A percentile compares a stretch with the other conserved stretches of the same genome.
phyloP scores from a whole-genome alignment of 2,329 filamentous ascomycete genomes.

The Exserohilum rostratum region DNA sequence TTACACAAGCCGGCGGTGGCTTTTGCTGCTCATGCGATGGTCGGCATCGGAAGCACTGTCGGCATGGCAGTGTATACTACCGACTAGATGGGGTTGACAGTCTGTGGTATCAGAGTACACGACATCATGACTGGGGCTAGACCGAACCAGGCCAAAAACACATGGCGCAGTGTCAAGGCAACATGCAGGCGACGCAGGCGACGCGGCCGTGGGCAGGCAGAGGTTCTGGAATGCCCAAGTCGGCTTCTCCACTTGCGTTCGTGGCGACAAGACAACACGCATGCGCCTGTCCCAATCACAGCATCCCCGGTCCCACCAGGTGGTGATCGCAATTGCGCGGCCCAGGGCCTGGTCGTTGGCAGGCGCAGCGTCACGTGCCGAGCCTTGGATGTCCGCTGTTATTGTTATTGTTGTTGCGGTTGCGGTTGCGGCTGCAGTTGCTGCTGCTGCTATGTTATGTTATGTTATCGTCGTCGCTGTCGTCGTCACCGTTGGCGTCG shows the following conservation, averaged over 20 bases:
- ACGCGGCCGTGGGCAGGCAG: conserved; percentile 21
- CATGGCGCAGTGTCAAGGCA: conserved; percentile 12
- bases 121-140: conserved; percentile 8
- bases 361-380: background rate
- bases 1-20: background rate
- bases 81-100: no score
- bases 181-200: conserved; percentile 19
- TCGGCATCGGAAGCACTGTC: background rate
- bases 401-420: background rate
- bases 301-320: conserved; percentile 20
- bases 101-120: background rate
- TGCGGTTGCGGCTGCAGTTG: no score
- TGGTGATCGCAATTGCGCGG: conserved; percentile 42
- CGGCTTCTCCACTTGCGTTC: conserved; percentile 23
- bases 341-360: conserved; percentile 7
- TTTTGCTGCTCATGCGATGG: background rate
- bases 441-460: no score
- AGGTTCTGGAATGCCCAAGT: conserved; percentile 33
- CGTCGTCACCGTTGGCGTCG: no score
- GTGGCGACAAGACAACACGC: conserved; percentile 32
- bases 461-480: no score
- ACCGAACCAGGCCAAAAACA: conserved; percentile 26
- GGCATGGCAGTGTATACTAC: background rate
- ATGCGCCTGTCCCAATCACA: conserved; percentile 24
- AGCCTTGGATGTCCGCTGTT: conserved; percentile 5